Conservation (phyloP, 805 yeast species). For the Ogataea neopini region DNA sequence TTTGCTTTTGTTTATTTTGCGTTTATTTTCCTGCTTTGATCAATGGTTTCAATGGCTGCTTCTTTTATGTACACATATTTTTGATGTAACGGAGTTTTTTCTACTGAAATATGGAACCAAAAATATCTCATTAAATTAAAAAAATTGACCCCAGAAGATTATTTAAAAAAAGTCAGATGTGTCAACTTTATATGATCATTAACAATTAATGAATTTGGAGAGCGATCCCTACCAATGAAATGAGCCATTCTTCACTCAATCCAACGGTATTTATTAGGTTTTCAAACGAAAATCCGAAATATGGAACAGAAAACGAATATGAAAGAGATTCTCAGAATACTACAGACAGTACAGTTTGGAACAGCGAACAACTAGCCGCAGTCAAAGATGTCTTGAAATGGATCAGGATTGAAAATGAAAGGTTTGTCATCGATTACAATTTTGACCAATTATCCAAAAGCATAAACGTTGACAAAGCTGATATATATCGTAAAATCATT, state of each 20-base stretch:
- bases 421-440: constrained; percentile 20
- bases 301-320: background rate
- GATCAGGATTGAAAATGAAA: constrained; percentile 18
- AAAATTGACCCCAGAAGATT: background rate
- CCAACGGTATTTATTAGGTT: constrained; percentile 10
- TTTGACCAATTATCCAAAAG: constrained; percentile 22
- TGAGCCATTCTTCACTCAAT: background rate
- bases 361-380: constrained; percentile 13
- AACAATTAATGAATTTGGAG: background rate
- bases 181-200: background rate
- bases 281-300: constrained; percentile 1
- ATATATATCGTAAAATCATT: constrained; percentile 26
- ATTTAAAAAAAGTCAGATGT: background rate
- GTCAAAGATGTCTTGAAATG: constrained; percentile 18
- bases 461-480: constrained; percentile 15
- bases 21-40: constrained; percentile 1
- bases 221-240: background rate
- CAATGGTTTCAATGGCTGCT: constrained; percentile 1
- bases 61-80: background rate
- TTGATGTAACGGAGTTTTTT: constrained; percentile 2
- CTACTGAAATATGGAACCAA: background rate
- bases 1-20: constrained; percentile 2
- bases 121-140: background rate
- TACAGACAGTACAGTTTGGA: constrained; percentile 17
- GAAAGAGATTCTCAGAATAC: background rate